Evolutionary conservation across 495 filamentous ascomycete species (phyloP).

Genomic region (Aspergillus wentii): DNA sequence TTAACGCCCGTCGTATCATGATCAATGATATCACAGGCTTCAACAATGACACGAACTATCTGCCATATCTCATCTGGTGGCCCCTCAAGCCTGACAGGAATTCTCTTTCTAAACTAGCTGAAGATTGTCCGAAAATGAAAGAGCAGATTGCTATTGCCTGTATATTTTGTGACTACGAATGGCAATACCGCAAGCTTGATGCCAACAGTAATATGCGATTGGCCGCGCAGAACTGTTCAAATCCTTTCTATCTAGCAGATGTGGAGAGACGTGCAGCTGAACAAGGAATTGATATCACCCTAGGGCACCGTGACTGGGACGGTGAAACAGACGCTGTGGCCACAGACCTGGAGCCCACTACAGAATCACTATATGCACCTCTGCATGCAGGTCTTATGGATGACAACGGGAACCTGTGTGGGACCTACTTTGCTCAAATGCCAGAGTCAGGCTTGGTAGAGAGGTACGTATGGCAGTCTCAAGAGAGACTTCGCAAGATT

Average conservation of each 20-base stretch:
- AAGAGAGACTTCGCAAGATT: no score
- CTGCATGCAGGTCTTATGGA: not conserved
- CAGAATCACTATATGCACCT: not conserved
- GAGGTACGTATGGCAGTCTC: no score
- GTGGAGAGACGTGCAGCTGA: not conserved
- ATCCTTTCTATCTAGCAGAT: not conserved
- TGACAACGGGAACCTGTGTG: no score
- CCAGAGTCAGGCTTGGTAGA: no score
- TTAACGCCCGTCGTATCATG: conserved; percentile 19
- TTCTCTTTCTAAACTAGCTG: conserved; percentile 10
- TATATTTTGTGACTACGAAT: conserved; percentile 12
- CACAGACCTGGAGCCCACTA: not conserved
- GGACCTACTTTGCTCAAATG: no score
- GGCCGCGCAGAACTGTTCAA: not conserved
- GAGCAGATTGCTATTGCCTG: conserved; percentile 13
- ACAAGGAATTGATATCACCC: not conserved
- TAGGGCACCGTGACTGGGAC: not conserved
- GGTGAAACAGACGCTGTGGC: not conserved
- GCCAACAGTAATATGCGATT: not conserved
- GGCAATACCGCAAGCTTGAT: conserved; percentile 8
- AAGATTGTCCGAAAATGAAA: conserved; percentile 12
- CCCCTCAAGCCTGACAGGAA: conserved; percentile 9
- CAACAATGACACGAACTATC: conserved; percentile 10
- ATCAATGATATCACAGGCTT: conserved; percentile 15
- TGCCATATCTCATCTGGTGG: conserved; percentile 16